phyloP scores from a whole-genome alignment of 2,329 filamentous ascomycete species.

The Fonsecaea nubica region DNA sequence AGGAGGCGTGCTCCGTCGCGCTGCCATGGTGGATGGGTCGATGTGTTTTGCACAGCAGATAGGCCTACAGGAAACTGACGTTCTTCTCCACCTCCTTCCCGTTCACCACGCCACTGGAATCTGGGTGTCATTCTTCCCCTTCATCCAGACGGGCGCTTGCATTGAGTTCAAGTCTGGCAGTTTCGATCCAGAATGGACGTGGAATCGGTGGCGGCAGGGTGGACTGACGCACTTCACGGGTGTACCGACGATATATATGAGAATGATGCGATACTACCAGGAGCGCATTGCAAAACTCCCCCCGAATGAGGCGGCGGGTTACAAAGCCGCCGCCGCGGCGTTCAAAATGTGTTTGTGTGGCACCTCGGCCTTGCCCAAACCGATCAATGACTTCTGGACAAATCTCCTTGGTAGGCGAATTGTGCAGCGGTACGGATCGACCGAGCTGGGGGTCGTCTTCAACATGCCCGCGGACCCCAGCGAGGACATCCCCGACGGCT shows the following conservation, averaged over 20 bases:
- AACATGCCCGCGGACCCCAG: conserved; percentile 48
- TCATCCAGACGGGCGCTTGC: conserved; percentile 48
- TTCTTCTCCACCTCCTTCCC: conserved; percentile 47
- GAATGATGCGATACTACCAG: conserved; percentile 48
- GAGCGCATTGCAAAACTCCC: conserved; percentile 37
- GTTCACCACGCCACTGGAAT: conserved; percentile 44
- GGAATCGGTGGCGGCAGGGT: conserved; percentile 49
- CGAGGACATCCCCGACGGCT: conserved; percentile 40
- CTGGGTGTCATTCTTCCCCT: conserved; percentile 47
- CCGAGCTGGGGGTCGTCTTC: conserved; percentile 54
- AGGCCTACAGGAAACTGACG: conserved; percentile 41
- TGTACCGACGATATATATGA: conserved; percentile 55
- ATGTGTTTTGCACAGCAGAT: conserved; percentile 40
- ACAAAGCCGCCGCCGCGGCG: conserved; percentile 50
- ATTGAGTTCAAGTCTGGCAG: conserved; percentile 53
- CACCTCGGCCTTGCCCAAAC: conserved; percentile 57
- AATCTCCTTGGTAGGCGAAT: conserved; percentile 52
- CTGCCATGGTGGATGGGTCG: conserved; percentile 41
- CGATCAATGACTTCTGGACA: conserved; percentile 60
- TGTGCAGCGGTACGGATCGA: conserved; percentile 53
- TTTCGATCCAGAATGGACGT: conserved; percentile 48
- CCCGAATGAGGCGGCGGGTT: conserved; percentile 43
- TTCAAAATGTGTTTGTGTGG: conserved; percentile 42
- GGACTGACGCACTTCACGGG: conserved; percentile 48
- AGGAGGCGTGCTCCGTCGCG: conserved; percentile 38